Evolutionary conservation across 495 filamentous ascomycete genomes (phyloP).

Genomic region (Rhypophila decipiens): DNA sequence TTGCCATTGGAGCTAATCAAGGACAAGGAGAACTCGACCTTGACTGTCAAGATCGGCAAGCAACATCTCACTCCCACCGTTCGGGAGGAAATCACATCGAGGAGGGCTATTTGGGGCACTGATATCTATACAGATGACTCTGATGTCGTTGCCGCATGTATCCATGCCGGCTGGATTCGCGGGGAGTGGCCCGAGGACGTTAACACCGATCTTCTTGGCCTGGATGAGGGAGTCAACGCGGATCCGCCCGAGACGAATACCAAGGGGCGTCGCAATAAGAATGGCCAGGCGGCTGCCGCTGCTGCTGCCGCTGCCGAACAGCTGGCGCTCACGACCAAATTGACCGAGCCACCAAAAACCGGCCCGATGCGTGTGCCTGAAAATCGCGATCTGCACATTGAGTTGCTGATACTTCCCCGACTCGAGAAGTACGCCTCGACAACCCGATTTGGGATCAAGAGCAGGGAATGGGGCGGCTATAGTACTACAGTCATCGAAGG

Average conservation of each 20-base stretch:
- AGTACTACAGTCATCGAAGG: constrained; percentile 19
- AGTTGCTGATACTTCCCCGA: constrained; percentile 70
- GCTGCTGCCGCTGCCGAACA: not conserved
- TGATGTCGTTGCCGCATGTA: constrained; percentile 85
- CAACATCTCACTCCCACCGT: constrained; percentile 61
- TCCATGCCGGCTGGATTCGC: constrained; percentile 86
- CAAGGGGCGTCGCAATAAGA: constrained; percentile 4
- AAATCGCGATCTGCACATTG: constrained; percentile 76
- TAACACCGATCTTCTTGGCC: constrained; percentile 56
- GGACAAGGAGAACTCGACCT: constrained; percentile 80
- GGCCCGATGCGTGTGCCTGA: constrained; percentile 48
- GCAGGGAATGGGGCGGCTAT: constrained; percentile 60
- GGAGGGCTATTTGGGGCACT: constrained; percentile 81
- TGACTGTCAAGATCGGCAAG: constrained; percentile 79
- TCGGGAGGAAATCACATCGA: constrained; percentile 73
- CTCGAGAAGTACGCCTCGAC: constrained; percentile 70
- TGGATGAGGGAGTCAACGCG: constrained; percentile 39
- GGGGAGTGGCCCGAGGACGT: constrained; percentile 81
- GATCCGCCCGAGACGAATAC: constrained; percentile 16
- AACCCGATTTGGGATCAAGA: constrained; percentile 71
- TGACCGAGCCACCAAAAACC: constrained; percentile 36
- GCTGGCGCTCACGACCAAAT: constrained; percentile 15
- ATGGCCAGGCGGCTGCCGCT: not conserved
- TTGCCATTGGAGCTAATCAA: constrained; percentile 65
- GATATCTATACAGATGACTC: constrained; percentile 95